Evolutionary conservation across 176 grass and related monocot genomes (phyloP), one percentile per base, ranked within the genome.

Genomic region (Zoysia pacifica): DNA sequence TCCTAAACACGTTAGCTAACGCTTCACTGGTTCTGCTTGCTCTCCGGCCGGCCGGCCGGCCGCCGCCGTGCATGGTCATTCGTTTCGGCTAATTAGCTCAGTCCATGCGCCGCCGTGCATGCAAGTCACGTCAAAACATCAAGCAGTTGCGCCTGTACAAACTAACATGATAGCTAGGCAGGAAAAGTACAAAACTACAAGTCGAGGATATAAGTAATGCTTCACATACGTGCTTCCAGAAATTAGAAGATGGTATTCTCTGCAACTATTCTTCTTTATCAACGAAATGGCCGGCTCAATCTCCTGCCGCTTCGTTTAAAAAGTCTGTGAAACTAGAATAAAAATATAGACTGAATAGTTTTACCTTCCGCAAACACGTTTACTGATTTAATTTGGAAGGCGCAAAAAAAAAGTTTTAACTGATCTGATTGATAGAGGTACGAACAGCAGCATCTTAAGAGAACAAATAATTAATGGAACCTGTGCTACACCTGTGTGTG

Each of bases 41-140:
- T 65, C n/a, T 10, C 7, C 15, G 53, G 53, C 53, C n/a, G 16
- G n/a, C n/a, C 6, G 51, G 12, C 51, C 50, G 50, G 50, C 71
- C 52, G 72, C 51, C 72, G 5, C 58, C 59, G 41, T 68, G 39
- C 66, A 16, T 69, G 67, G 11, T 45, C 61, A 47, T 50, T 63
- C 61, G n/a, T 39, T 44, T 67, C 15, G 38, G 11, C 28, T 53
- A 15, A 53, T 12, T 49, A 28, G 1, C 35, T 38, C 48, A 4
- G 2, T 1, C 20, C 9, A 1, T 62, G 2, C 7, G 15, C 7
- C 16, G 59, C 73, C 70, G 36, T 2, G 18, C 85, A 66, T 66
- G 50, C 80, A 83, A 49, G 37, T 38, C 58, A 15, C 58, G 48
- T 62, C 78, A 87, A 76, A 39, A 59, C 56, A 59, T 59, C 56